Conservation (phyloP, 108 stramenopile genomes). For the Nannochloropsis oceanica region DNA sequence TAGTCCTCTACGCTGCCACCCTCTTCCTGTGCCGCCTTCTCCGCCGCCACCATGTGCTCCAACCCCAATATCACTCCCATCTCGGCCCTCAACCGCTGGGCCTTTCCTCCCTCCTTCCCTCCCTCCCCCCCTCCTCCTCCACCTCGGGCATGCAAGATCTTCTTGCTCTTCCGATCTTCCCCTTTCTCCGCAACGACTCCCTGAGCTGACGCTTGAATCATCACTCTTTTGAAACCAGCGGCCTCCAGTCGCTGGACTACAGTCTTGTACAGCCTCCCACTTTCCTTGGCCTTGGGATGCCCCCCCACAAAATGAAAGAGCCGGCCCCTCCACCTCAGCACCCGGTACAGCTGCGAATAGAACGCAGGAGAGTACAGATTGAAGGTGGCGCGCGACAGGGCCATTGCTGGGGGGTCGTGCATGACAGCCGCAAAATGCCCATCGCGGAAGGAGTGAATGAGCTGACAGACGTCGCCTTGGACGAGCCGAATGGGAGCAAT, state of each 20-base stretch:
- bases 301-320: neutral
- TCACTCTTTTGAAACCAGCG: neutral
- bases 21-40: neutral
- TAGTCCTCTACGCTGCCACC: neutral
- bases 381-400: neutral
- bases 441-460: neutral
- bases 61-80: neutral
- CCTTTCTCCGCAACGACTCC: neutral
- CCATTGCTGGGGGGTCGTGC: neutral
- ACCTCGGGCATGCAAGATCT: neutral
- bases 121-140: neutral
- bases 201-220: neutral
- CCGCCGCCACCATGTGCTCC: neutral
- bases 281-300: neutral
- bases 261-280: neutral
- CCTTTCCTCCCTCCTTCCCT: neutral
- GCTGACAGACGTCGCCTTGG: neutral
- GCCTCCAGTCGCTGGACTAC: neutral
- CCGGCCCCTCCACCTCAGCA: neutral
- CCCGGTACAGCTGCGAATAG: neutral
- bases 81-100: neutral
- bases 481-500: neutral
- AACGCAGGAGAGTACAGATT: neutral
- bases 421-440: neutral
- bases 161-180: neutral